Base-by-base conservation (phyloP, 129 eudicot species). In the Pulicaria dysenterica region DNA sequence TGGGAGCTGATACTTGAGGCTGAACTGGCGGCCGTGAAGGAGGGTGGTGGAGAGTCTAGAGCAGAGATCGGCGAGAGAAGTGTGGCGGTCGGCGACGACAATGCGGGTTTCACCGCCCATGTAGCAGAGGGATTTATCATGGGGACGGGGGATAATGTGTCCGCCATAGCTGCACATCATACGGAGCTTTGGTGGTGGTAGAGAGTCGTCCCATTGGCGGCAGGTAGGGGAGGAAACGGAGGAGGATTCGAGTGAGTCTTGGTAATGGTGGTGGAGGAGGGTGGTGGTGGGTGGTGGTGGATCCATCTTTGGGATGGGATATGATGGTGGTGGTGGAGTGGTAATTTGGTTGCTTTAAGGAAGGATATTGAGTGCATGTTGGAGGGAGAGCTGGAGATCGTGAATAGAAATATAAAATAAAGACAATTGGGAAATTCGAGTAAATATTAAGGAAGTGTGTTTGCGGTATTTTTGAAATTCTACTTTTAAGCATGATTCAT, bases 111-210 rank as follows among this genome's bases (percentile, higher is more conserved):
- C 95, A 0, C 98, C 98, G 10, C 96, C 96, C 37, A 92, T 83
- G 73, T 92, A 92, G 64, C 91, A 83, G 31, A 92, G 89, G 66
- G 96, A 73, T 65, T 83, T 92, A 73, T 92, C 96, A 46, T 87
- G 96, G 16, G 98, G 96, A 19, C 96, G 89, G 64, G 97, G 97
- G 72, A 91, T 81, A 8, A 91, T 88, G 78, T 88, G 97, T 6
- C 97, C 97, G 8, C 97, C 98, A 69, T 85, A 92, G 81, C 96
- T 89, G 79, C 98, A 92, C 95, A 89, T 87, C 57, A 92, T 85
- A 12, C 96, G 85, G 50, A 92, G 82, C 79, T 92, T 89, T 37
- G 89, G 87, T 4, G 75, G 82, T 5, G 92, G 86, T 1, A 90
- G 79, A 6, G 84, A 78, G 36, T 84, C 91, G 41, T 85, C 94